Conservation (phyloP, 441 rosid species). For the Brassica balearica region DNA sequence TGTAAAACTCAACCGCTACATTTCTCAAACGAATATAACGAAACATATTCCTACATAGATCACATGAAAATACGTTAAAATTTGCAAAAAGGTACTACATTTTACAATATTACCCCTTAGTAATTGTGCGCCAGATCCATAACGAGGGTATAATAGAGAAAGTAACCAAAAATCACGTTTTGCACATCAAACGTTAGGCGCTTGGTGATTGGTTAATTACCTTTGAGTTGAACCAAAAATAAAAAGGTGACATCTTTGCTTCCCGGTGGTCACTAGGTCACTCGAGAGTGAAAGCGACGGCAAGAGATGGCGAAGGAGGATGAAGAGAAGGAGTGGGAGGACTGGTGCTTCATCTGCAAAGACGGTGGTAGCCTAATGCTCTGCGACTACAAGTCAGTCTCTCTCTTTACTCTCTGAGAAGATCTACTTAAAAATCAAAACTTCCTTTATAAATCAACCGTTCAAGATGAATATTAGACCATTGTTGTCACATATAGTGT, state of each 20-base stretch:
- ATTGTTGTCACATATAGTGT: not conserved
- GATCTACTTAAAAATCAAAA: conserved; percentile 15
- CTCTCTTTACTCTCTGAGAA: not conserved
- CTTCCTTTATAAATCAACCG: not conserved
- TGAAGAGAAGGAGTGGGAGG: conserved; percentile 36
- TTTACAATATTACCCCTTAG: conserved; percentile 22
- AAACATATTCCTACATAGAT: not conserved
- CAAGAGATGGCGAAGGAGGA: conserved; percentile 18
- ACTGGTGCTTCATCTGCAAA: conserved; percentile 48
- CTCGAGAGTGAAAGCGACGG: conserved; percentile 8
- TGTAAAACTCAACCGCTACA: too few relatives aligned
- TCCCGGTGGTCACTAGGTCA: not conserved
- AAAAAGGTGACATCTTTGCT: not conserved
- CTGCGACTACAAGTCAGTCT: conserved; percentile 42
- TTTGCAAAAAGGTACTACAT: not conserved
- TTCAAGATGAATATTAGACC: too few relatives aligned
- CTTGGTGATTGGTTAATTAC: conserved; percentile 5
- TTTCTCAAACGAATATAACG: too few relatives aligned
- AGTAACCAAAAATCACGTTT: not conserved
- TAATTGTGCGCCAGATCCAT: not conserved
- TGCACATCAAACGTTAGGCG: too few relatives aligned
- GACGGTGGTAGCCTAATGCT: conserved; percentile 41
- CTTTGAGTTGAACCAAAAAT: not conserved
- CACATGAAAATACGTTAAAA: not conserved
- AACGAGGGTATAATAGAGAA: conserved; percentile 28